Conservation (phyloP, 495 filamentous ascomycete genomes). For the Tuber calosporum region DNA sequence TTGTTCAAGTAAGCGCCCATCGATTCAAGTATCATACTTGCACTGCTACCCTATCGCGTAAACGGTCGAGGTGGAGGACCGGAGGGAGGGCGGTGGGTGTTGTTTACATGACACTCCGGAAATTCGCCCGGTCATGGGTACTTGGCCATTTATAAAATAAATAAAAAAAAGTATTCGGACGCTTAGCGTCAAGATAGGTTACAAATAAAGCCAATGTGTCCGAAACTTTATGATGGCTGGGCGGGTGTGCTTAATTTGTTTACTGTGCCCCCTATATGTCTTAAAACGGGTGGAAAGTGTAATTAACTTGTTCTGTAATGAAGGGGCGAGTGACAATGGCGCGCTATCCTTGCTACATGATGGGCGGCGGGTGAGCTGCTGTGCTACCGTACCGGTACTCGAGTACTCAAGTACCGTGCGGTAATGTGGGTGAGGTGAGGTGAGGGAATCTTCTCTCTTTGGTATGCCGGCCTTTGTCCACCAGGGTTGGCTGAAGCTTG, state of each 20-base stretch:
- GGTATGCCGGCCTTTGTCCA: neutral
- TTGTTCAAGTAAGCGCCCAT: neutral
- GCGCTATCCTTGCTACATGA: neutral
- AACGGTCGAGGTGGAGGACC: neutral
- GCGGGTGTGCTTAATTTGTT: neutral
- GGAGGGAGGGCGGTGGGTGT: neutral
- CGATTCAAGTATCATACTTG: neutral
- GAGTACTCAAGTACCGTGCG: too few relatives aligned
- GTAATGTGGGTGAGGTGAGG: neutral
- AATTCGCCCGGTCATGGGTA: neutral
- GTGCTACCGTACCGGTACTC: too few relatives aligned
- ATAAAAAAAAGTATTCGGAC: too few relatives aligned
- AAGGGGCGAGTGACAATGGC: neutral
- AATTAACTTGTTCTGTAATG: neutral
- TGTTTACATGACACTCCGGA: slow-evolving; percentile 1
- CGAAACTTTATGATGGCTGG: too few relatives aligned
- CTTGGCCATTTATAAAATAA: too few relatives aligned
- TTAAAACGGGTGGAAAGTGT: neutral
- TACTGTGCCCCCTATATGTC: too few relatives aligned
- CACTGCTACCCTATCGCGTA: neutral
- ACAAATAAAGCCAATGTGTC: too few relatives aligned
- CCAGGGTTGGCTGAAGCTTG: neutral
- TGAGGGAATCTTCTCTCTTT: neutral
- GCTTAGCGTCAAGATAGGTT: too few relatives aligned
- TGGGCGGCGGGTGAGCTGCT: neutral